Conservation (phyloP, 768 basidiomycete species). For the Astraeus odoratus region DNA sequence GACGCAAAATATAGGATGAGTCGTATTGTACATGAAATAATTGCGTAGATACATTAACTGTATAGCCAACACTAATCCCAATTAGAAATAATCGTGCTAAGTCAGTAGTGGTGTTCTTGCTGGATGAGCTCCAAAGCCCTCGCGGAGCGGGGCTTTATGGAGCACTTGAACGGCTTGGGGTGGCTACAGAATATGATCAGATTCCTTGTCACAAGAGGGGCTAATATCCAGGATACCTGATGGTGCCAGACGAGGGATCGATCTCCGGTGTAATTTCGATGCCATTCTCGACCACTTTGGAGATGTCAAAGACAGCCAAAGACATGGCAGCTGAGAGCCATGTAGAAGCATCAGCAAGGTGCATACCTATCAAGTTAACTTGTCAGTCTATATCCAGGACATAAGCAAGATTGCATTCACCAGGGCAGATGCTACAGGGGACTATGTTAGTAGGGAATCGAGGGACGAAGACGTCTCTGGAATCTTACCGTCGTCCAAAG, state of each 20-base stretch:
- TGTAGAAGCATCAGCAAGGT: conserved; percentile 45
- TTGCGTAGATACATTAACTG: not conserved
- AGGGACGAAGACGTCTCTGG: conserved; percentile 2
- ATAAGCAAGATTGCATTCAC: conserved; percentile 5
- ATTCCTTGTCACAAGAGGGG: not conserved
- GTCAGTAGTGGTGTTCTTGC: conserved; percentile 30
- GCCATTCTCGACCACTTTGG: conserved; percentile 39
- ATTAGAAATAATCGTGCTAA: not conserved
- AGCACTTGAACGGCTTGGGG: conserved; percentile 56
- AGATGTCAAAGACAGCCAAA: conserved; percentile 43
- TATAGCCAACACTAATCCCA: too few relatives aligned
- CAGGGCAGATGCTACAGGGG: conserved; percentile 21
- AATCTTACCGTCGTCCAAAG: conserved; percentile 53
- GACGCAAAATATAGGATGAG: too few relatives aligned
- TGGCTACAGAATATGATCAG: conserved; percentile 32
- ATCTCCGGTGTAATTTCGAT: conserved; percentile 45
- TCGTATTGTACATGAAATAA: not conserved
- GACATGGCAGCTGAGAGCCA: conserved; percentile 39
- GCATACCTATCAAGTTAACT: conserved; percentile 31
- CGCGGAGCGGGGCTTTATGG: conserved; percentile 53
- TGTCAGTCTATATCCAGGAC: conserved; percentile 18
- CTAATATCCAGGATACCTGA: conserved; percentile 44
- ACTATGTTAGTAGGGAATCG: conserved; percentile 1
- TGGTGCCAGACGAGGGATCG: conserved; percentile 55
- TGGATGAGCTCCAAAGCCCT: conserved; percentile 49